Conservation (phyloP, 257 asterid genomes). For the Solanum megistacrolobum region DNA sequence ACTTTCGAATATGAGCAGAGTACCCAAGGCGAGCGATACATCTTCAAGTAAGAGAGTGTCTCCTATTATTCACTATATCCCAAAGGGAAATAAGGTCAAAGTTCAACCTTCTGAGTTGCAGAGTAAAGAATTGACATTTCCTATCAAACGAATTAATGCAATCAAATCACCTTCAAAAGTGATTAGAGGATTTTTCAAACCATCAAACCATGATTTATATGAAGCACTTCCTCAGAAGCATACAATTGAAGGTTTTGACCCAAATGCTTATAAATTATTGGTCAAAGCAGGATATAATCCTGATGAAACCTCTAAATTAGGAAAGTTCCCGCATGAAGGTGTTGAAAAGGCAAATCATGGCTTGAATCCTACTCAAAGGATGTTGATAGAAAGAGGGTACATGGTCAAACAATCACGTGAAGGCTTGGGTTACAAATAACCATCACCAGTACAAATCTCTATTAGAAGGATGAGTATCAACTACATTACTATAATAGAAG, state of each 20-base stretch:
- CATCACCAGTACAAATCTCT: background rate
- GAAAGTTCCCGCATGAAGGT: accelerated
- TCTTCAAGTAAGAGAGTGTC: background rate
- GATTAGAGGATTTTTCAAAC: background rate
- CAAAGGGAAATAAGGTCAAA: background rate
- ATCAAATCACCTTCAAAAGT: background rate
- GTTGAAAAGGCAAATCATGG: background rate
- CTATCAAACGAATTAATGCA: background rate
- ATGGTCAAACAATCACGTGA: background rate
- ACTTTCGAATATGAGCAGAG: background rate
- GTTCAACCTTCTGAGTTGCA: background rate
- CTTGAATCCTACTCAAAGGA: background rate
- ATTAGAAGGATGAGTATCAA: background rate
- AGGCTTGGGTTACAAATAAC: background rate
- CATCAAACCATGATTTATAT: background rate
- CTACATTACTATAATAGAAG: background rate
- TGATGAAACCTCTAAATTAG: background rate
- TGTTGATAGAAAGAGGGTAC: background rate
- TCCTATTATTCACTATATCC: background rate
- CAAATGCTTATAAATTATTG: background rate
- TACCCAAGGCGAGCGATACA: background rate
- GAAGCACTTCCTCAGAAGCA: background rate
- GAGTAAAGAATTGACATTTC: background rate
- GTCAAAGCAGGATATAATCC: accelerated
- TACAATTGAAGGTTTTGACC: background rate